phyloP scores from a whole-genome alignment of 2,329 filamentous ascomycete species.

The Claviceps monticola region DNA sequence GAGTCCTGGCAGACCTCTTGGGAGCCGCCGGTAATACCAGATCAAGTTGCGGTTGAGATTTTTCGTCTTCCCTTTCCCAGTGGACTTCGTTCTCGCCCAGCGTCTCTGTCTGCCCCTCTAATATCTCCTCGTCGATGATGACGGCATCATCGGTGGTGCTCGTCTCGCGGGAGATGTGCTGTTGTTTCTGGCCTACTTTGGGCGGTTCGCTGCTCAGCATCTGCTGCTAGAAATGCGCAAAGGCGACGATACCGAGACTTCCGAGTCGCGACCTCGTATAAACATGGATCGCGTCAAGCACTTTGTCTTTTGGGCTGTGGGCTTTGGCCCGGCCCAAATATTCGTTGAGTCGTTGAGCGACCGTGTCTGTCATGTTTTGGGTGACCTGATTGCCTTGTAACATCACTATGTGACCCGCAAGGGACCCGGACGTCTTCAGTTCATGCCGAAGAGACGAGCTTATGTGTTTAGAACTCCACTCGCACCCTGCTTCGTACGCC shows the following conservation, averaged over 20 bases:
- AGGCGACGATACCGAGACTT: not conserved
- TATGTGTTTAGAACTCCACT: not conserved
- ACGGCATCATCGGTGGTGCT: no score
- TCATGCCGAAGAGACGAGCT: not conserved
- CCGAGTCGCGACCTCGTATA: not conserved
- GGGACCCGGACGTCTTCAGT: not conserved
- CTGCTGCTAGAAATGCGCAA: not conserved
- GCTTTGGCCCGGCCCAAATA: not conserved
- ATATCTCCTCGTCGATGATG: not conserved
- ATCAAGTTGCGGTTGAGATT: no score
- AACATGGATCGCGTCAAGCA: not conserved
- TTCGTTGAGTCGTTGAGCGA: not conserved
- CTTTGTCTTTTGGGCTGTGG: not conserved
- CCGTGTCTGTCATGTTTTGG: not conserved
- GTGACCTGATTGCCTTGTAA: no score
- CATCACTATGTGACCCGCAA: not conserved
- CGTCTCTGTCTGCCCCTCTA: not conserved
- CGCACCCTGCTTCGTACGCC: no score
- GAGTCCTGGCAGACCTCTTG: no score
- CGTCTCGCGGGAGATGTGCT: not conserved
- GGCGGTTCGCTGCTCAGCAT: not conserved
- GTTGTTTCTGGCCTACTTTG: not conserved
- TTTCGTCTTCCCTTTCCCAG: not conserved
- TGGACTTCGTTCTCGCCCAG: no score
- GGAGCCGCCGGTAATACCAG: no score